Percentiles rank a stretch among this genome's conserved stretches.
phyloP scores from a whole-genome alignment of 2,329 filamentous ascomycete genomes.

The Acephala macrosclerotiorum region DNA sequence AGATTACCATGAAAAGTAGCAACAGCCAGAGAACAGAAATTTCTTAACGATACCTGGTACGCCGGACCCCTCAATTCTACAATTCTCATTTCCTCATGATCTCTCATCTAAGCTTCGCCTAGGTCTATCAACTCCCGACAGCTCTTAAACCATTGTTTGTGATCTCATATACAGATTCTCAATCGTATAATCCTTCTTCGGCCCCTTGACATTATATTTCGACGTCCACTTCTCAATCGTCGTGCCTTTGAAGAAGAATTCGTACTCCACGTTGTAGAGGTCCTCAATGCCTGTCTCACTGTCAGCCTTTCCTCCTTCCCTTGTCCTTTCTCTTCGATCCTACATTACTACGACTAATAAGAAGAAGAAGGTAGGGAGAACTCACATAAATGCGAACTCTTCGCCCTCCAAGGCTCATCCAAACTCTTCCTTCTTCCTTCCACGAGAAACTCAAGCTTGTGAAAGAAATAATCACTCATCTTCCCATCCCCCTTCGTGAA shows the following conservation, averaged over 20 bases:
- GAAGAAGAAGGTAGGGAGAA: neutral
- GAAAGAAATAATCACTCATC: conserved; percentile 77
- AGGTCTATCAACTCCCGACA: neutral
- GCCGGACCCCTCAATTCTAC: neutral
- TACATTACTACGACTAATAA: neutral
- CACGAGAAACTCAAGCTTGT: conserved; percentile 69
- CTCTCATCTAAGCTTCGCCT: neutral
- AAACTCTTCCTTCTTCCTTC: conserved; percentile 39
- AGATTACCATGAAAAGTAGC: too few relatives aligned
- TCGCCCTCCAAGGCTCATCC: conserved; percentile 61
- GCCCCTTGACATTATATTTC: conserved; percentile 72
- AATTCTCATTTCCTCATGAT: neutral
- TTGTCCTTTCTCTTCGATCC: neutral
- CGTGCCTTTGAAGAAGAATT: conserved; percentile 68
- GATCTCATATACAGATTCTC: conserved; percentile 55
- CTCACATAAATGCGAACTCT: conserved; percentile 70
- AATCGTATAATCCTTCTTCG: conserved; percentile 76
- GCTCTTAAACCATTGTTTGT: neutral
- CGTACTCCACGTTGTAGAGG: conserved; percentile 73
- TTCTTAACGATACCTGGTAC: too few relatives aligned
- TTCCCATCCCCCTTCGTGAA: conserved; percentile 70
- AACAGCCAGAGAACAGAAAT: too few relatives aligned
- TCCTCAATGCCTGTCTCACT: conserved; percentile 58
- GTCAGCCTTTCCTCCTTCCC: conserved; percentile 1
- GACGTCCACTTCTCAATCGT: conserved; percentile 65